Conservation (phyloP, 176 grass and related monocot genomes). For the Triticum monococcum region DNA sequence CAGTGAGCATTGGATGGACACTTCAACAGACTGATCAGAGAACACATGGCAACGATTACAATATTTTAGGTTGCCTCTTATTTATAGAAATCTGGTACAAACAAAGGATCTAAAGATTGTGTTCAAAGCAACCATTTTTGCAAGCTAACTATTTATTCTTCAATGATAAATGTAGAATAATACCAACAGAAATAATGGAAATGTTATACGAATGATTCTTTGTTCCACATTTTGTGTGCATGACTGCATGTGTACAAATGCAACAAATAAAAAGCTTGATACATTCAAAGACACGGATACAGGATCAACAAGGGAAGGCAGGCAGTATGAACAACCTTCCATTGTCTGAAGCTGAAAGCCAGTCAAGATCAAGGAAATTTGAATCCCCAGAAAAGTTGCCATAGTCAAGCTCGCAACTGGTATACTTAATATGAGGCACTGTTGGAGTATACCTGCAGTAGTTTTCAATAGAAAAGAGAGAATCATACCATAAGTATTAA, state of each 20-base stretch:
- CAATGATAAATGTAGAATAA: conserved; percentile 1
- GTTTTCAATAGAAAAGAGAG: conserved; percentile 31
- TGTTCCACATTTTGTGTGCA: conserved; percentile 7
- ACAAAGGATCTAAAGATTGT: conserved; percentile 6
- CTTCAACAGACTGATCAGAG: conserved; percentile 24
- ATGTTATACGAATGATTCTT: not conserved
- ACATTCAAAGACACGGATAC: not conserved
- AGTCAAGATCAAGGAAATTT: conserved; percentile 63
- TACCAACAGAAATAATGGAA: not conserved
- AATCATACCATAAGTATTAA: conserved; percentile 16
- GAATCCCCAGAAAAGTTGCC: conserved; percentile 52
- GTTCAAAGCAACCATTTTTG: not conserved
- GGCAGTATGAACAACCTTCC: conserved; percentile 43
- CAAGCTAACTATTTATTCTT: conserved; percentile 12
- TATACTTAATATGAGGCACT: conserved; percentile 34
- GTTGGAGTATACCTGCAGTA: conserved; percentile 41
- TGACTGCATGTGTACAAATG: not conserved
- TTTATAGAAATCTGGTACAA: conserved; percentile 6
- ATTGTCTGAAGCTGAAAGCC: conserved; percentile 54
- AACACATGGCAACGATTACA: conserved; percentile 11
- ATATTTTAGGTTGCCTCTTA: not conserved
- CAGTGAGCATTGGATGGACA: not conserved
- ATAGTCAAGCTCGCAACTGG: conserved; percentile 40
- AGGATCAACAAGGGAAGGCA: conserved; percentile 17
- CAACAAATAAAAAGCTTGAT: not conserved